phyloP scores from a whole-genome alignment of 2,329 filamentous ascomycete genomes.

The Sporothrix dimorphospora region DNA sequence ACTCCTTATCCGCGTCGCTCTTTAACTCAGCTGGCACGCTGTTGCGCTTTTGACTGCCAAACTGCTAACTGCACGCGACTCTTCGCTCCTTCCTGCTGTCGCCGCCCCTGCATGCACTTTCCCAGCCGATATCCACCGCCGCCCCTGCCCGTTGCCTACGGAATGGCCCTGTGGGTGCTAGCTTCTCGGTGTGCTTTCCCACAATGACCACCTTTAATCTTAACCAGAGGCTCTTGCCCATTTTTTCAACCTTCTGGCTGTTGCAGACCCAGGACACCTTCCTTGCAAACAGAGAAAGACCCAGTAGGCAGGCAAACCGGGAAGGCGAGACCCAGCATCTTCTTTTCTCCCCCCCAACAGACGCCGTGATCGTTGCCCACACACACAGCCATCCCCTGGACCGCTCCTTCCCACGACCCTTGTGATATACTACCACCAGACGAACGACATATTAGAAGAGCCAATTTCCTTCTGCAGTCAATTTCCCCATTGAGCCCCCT shows the following conservation, averaged over 20 bases:
- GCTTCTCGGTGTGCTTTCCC: constrained; percentile 20
- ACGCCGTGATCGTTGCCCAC: background rate
- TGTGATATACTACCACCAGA: constrained; percentile 10
- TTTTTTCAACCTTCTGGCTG: background rate
- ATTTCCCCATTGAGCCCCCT: background rate
- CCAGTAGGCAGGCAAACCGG: background rate
- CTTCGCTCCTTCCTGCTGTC: background rate
- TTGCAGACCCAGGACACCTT: background rate
- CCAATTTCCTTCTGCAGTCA: background rate
- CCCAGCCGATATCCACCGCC: background rate
- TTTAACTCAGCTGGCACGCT: constrained; percentile 12
- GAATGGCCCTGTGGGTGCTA: background rate
- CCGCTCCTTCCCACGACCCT: constrained; percentile 13
- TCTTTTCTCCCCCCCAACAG: background rate
- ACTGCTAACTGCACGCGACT: background rate
- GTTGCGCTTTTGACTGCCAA: background rate
- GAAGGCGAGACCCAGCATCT: constrained; percentile 4
- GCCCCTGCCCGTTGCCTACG: background rate
- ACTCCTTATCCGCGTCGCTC: constrained; percentile 15
- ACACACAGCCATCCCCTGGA: background rate
- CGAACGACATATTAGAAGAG: constrained; percentile 14
- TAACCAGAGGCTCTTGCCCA: constrained; percentile 17
- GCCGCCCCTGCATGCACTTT: constrained; percentile 7
- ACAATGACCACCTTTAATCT: constrained; percentile 21
- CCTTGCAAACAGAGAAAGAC: background rate